These are phyloP conservation scores for Emmonsiellopsis sp. DNA, from an alignment of 2,329 filamentous ascomycete genomes.

Conservation along the genomic window DNA sequence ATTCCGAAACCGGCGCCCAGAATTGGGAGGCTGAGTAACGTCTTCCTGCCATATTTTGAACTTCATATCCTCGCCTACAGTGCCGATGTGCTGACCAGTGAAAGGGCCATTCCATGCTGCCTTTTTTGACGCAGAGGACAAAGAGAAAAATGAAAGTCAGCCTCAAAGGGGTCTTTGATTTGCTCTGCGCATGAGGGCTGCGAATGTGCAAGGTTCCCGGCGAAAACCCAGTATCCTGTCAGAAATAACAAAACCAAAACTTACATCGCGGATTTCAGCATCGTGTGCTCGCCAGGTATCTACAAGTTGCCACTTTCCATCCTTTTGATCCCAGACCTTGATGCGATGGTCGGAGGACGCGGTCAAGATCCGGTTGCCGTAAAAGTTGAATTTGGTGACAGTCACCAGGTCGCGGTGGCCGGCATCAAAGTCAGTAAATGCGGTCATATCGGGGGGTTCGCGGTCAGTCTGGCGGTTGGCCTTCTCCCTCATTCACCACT, in stretches of 20 bases:
- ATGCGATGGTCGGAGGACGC: constrained; percentile 88
- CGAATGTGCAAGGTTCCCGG: too few species aligned
- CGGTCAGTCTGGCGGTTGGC: not conserved
- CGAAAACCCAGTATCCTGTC: too few species aligned
- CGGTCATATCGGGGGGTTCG: constrained; percentile 19
- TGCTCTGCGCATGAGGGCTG: too few species aligned
- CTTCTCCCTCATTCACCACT: not conserved
- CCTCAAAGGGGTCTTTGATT: constrained; percentile 8
- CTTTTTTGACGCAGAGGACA: constrained; percentile 33
- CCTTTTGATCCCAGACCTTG: constrained; percentile 74
- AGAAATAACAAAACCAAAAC: not conserved
- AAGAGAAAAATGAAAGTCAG: constrained; percentile 6
- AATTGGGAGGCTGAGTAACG: constrained; percentile 61
- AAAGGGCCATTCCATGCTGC: constrained; percentile 90
- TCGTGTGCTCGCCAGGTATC: constrained; percentile 88
- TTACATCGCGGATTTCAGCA: constrained; percentile 78
- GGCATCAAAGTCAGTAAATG: constrained; percentile 35
- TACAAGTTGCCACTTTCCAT: constrained; percentile 66
- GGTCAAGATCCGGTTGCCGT: constrained; percentile 83
- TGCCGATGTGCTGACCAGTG: constrained; percentile 78
- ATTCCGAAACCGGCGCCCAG: constrained; percentile 70
- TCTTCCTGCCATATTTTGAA: constrained; percentile 93
- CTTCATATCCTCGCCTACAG: constrained; percentile 78
- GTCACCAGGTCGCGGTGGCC: constrained; percentile 59
- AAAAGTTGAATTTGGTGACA: constrained; percentile 81